These are phyloP conservation scores for Moringa oleifera DNA, from an alignment of 345 rosid genomes.

Conservation along the genomic window DNA sequence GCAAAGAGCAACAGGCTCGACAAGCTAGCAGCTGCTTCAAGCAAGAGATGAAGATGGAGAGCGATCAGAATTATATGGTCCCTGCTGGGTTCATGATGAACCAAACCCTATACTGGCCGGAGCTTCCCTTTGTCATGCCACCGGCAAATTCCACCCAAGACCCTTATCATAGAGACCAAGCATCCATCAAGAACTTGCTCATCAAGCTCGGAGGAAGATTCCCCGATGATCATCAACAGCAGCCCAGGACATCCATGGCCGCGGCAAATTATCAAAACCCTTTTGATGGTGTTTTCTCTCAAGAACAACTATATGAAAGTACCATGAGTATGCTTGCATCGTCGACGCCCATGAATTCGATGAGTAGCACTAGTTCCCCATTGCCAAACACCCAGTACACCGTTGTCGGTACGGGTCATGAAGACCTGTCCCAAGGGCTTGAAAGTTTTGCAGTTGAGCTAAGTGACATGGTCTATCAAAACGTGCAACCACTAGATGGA, in stretches of 20 bases:
- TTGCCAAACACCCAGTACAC: slow-evolving; percentile 22
- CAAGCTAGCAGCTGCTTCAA: slow-evolving; percentile 24
- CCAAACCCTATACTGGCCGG: slow-evolving; percentile 28
- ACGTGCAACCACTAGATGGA: slow-evolving; percentile 18
- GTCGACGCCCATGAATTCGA: slow-evolving; percentile 10
- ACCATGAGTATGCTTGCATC: too few species aligned
- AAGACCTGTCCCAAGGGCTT: slow-evolving; percentile 34
- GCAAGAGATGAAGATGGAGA: slow-evolving; percentile 48
- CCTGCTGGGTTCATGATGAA: slow-evolving; percentile 14
- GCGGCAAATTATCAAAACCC: too few species aligned
- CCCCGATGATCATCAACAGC: neutral
- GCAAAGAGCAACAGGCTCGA: slow-evolving; percentile 43
- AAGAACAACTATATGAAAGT: too few species aligned
- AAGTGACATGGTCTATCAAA: neutral
- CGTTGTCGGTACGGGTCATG: slow-evolving; percentile 11
- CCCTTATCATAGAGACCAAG: slow-evolving; percentile 36
- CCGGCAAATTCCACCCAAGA: slow-evolving; percentile 12
- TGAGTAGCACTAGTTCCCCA: slow-evolving; percentile 30
- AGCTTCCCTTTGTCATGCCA: slow-evolving; percentile 16
- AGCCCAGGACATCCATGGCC: neutral
- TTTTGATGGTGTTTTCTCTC: too few species aligned
- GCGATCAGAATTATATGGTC: slow-evolving; percentile 8
- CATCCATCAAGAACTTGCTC: slow-evolving; percentile 29
- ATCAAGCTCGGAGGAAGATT: slow-evolving; percentile 42
- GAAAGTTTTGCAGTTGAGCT: slow-evolving; percentile 15